These are phyloP conservation scores for Trichoderma endophyticum DNA, from an alignment of 2,329 filamentous ascomycete species.

Conservation along the genomic window DNA sequence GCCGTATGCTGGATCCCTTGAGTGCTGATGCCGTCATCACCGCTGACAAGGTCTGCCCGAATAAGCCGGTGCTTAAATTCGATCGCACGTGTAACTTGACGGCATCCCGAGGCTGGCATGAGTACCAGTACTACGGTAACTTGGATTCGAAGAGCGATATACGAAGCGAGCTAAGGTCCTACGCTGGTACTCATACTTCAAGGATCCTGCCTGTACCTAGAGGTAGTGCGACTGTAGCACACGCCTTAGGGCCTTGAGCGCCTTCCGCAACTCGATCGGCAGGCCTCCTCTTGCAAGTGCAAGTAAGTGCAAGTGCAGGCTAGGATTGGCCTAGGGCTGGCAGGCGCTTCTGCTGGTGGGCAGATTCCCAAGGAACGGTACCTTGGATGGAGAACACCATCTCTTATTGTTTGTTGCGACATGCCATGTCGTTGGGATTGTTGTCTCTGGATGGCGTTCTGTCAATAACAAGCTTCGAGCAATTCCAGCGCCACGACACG, in stretches of 20 bases:
- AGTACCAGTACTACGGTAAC: not conserved
- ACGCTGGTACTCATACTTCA: not conserved
- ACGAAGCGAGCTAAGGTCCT: not conserved
- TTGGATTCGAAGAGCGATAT: not conserved
- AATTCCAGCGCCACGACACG: not conserved
- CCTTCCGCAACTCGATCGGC: not conserved
- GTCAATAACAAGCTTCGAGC: not conserved
- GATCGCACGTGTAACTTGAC: not conserved
- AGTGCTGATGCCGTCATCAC: constrained; percentile 2
- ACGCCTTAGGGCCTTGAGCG: not conserved
- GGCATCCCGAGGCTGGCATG: not conserved
- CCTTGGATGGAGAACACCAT: not conserved
- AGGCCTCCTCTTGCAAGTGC: not conserved
- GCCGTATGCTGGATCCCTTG: not conserved
- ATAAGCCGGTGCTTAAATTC: constrained; percentile 1
- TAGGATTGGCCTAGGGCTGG: not conserved
- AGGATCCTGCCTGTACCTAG: not conserved
- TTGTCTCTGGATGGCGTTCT: not conserved
- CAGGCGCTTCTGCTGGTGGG: not conserved
- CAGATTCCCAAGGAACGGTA: not conserved
- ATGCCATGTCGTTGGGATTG: not conserved
- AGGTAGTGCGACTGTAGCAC: not conserved
- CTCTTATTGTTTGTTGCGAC: not conserved
- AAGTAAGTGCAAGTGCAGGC: not conserved
- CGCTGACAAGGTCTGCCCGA: constrained; percentile 1